A percentile compares a stretch with the other conserved stretches of the same genome.
phyloP scores from a whole-genome alignment of 164 flowering plant species.

The Amborella trichopoda region DNA sequence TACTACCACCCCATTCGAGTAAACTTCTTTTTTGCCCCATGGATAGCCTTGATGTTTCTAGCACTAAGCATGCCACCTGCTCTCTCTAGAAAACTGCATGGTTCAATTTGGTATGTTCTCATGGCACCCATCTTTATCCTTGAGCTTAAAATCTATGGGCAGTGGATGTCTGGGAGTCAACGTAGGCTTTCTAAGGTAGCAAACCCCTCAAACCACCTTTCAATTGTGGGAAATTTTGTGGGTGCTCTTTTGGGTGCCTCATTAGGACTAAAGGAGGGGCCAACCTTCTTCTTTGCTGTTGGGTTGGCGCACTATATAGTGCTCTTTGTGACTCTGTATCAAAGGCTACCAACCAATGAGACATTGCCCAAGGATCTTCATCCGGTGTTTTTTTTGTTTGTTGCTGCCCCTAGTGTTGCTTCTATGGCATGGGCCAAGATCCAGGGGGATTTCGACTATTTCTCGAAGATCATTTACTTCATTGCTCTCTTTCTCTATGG shows the following conservation, averaged over 20 bases:
- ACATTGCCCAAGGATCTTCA: slow-evolving; percentile 71
- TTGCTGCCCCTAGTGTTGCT: slow-evolving; percentile 79
- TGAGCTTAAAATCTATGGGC: slow-evolving; percentile 87
- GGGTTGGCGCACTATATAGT: slow-evolving; percentile 85
- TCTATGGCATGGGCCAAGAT: slow-evolving; percentile 72
- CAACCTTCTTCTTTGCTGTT: slow-evolving; percentile 73
- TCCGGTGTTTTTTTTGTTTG: slow-evolving; percentile 76
- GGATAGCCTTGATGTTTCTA: slow-evolving; percentile 54
- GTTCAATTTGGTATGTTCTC: slow-evolving; percentile 59
- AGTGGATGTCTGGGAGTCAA: slow-evolving; percentile 92
- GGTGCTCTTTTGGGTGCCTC: slow-evolving; percentile 72
- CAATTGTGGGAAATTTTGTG: slow-evolving; percentile 86
- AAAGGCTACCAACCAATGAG: slow-evolving; percentile 65
- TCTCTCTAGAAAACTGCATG: slow-evolving; percentile 20
- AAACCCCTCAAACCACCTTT: slow-evolving; percentile 73
- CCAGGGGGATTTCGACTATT: slow-evolving; percentile 48
- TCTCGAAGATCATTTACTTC: slow-evolving; percentile 58
- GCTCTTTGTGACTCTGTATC: slow-evolving; percentile 84
- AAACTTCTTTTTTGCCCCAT: slow-evolving; percentile 94
- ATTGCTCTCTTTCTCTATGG: slow-evolving; percentile 66
- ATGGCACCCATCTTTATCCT: slow-evolving; percentile 63
- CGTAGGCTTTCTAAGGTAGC: slow-evolving; percentile 78
- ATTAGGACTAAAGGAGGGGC: slow-evolving; percentile 83
- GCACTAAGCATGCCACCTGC: slow-evolving; percentile 52
- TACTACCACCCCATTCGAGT: slow-evolving; percentile 77